Evolutionary conservation across 2,329 filamentous ascomycete genomes (phyloP).

Genomic region (Fusarium torreyae): DNA sequence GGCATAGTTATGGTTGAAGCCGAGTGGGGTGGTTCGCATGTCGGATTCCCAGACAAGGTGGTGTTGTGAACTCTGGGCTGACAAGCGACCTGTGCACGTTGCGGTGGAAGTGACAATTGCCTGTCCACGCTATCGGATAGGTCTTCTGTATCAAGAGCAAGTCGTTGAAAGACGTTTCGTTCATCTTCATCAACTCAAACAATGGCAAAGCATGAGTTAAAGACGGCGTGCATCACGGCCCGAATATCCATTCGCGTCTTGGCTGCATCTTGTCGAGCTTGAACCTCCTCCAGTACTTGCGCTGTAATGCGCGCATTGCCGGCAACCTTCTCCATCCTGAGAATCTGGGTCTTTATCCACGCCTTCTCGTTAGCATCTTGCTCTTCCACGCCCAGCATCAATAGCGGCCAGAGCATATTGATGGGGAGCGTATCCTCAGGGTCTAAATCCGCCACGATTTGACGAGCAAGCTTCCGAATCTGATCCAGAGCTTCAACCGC

Average conservation of each 20-base stretch:
- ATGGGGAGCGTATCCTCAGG: conserved; percentile 65
- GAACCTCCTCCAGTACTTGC: conserved; percentile 63
- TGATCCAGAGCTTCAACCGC: conserved; percentile 63
- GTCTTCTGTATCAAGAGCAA: background rate
- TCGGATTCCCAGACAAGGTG: conserved; percentile 9
- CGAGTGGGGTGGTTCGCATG: conserved; percentile 8
- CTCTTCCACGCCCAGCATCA: conserved; percentile 70
- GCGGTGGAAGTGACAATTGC: background rate
- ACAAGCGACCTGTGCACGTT: background rate
- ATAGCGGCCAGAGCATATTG: conserved; percentile 70
- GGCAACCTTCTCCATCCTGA: conserved; percentile 62
- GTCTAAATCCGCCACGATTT: conserved; percentile 60
- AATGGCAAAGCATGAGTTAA: conserved; percentile 68
- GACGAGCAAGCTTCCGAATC: conserved; percentile 63
- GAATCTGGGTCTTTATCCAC: conserved; percentile 67
- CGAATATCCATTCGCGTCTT: conserved; percentile 61
- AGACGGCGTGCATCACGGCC: conserved; percentile 64
- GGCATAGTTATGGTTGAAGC: conserved; percentile 10
- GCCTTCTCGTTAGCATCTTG: conserved; percentile 62
- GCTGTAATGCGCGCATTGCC: conserved; percentile 62
- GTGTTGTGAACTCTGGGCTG: conserved; percentile 1
- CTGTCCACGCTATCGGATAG: background rate
- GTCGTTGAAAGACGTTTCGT: background rate
- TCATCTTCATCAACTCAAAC: conserved; percentile 49
- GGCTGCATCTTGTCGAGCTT: conserved; percentile 59